Evolutionary conservation across 2,329 filamentous ascomycete genomes (phyloP), one percentile per base, ranked within the genome.

Genomic region (Leptographium wingfieldii): DNA sequence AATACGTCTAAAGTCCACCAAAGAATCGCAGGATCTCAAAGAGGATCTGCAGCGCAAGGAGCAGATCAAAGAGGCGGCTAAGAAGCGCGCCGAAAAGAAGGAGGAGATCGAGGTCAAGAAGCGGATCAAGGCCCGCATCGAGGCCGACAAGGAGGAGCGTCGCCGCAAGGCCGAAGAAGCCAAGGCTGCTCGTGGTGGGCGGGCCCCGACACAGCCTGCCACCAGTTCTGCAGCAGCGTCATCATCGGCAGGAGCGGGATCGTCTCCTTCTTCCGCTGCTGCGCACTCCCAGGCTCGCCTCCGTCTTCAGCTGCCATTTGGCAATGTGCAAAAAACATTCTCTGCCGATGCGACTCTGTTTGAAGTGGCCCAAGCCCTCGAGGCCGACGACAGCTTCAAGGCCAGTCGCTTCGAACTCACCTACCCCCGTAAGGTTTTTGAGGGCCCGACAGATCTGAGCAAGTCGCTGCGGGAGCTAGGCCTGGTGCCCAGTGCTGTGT

Each of bases 391-490:
- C 56, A 90, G 88, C 0, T 72, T 82, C 5, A 74, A 83, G 3
- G 87, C 95, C 16, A 81, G 77, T 29, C 90, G 84, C 66, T 96
- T 99, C 70, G 84, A 86, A 1, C 88, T 87, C 67, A 96, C 85
- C 25, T 97, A 95, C 67, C 94, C 94, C 0, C 84, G 83, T 69
- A 96, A 96, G 77, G 82, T 84, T 0, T 97, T 87, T 64, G 75
- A 77, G 71, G 86, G 77, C 25, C 71, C 78, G 64, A 66, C 81
- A 9, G 94, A 95, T 70, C 91, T 96, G 68, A 89, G 89, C 43
- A 87, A 94, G 80, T 94, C 92, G 5, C 74, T 99, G 60, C 95
- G 95, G 75, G 94, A 99, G 73, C 88, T 92, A 19, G 92, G 92
- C 0, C 74, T 96, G 62, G 85, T 92, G 3, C 94, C 94, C 6